Evolutionary conservation across 1,284 basidiomycete genomes (phyloP).

Genomic region (Leccinum pachyderme): DNA sequence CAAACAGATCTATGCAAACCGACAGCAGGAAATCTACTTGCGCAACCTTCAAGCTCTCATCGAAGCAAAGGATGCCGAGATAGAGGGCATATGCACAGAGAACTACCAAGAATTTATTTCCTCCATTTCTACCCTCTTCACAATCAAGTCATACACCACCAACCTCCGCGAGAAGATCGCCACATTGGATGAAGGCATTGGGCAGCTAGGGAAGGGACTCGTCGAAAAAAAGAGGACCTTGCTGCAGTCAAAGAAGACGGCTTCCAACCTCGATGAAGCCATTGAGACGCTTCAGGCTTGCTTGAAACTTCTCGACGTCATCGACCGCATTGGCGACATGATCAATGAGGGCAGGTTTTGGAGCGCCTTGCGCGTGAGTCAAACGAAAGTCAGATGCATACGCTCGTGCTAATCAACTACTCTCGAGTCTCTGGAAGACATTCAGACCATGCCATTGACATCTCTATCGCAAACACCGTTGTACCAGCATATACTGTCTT

Average conservation of each 20-base stretch:
- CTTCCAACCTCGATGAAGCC: slow-evolving; percentile 91
- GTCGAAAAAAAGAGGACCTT: slow-evolving; percentile 91
- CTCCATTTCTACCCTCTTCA: slow-evolving; percentile 93
- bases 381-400: slow-evolving; percentile 24
- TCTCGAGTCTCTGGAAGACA: slow-evolving; percentile 86
- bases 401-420: slow-evolving; percentile 29
- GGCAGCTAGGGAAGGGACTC: slow-evolving; percentile 77
- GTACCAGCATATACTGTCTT: slow-evolving; percentile 89
- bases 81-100: slow-evolving; percentile 91
- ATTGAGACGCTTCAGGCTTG: slow-evolving; percentile 94
- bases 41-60: slow-evolving; percentile 85
- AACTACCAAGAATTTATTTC: slow-evolving; percentile 99
- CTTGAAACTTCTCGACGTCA: slow-evolving; percentile 88
- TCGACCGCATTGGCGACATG: slow-evolving; percentile 92
- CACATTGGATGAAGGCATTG: slow-evolving; percentile 67
- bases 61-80: slow-evolving; percentile 92
- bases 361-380: slow-evolving; percentile 89
- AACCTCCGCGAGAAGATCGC: slow-evolving; percentile 79
- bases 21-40: slow-evolving; percentile 91
- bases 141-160: slow-evolving; percentile 87
- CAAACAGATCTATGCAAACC: slow-evolving; percentile 87
- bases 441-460: slow-evolving; percentile 87
- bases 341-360: slow-evolving; percentile 93
- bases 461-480: slow-evolving; percentile 92
- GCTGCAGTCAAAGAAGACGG: slow-evolving; percentile 89